These are phyloP conservation scores for Fusarium keratoplasticum DNA, from an alignment of 2,329 filamentous ascomycete species.

Conservation along the genomic window DNA sequence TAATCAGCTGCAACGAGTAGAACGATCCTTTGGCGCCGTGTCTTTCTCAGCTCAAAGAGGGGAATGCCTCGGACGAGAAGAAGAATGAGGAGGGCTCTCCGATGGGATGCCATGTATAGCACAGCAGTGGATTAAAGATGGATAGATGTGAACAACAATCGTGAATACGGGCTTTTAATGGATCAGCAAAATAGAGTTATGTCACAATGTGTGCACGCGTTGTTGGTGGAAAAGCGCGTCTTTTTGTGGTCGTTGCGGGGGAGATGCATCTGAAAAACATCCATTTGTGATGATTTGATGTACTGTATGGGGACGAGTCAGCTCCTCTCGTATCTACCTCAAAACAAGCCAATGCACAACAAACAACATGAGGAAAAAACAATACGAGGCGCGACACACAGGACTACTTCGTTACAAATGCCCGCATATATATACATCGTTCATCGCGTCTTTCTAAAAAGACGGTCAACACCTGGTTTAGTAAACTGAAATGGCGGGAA, in stretches of 20 bases:
- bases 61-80: not conserved
- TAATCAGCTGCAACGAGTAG: slow-evolving; percentile 24
- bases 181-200: slow-evolving; percentile 9
- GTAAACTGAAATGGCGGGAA: slow-evolving; percentile 1
- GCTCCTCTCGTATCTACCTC: slow-evolving; percentile 28
- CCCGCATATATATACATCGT: not conserved
- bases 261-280: slow-evolving; percentile 33
- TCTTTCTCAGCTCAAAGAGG: slow-evolving; percentile 8
- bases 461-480: not conserved
- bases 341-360: slow-evolving; percentile 26
- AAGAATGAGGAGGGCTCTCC: not conserved
- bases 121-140: not conserved
- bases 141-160: not conserved
- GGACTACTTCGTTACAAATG: not conserved
- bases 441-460: not conserved
- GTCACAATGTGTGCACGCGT: slow-evolving; percentile 23
- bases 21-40: slow-evolving; percentile 12
- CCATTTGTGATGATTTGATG: slow-evolving; percentile 1
- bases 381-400: not conserved
- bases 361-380: slow-evolving; percentile 27
- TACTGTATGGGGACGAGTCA: slow-evolving; percentile 33
- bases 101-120: not conserved
- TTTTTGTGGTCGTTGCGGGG: slow-evolving; percentile 37
- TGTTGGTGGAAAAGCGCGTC: slow-evolving; percentile 34
- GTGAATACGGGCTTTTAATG: not conserved